Evolutionary conservation across 73 alveolate genomes (phyloP).

Genomic region (Tetrahymena thermophila): DNA sequence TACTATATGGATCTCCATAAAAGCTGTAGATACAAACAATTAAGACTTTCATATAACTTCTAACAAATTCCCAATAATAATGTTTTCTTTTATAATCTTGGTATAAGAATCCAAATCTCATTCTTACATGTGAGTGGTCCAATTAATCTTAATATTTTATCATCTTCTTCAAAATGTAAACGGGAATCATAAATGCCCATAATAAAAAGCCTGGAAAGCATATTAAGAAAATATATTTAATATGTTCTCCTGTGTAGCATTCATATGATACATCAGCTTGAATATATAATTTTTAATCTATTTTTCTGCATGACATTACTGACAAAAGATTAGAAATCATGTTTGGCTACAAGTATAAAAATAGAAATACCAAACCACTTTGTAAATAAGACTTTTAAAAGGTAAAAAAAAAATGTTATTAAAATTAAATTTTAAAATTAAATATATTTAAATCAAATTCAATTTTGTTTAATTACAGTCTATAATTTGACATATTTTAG

Average conservation of each 20-base stretch:
- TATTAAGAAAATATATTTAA: slow-evolving; percentile 8
- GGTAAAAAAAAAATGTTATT: neutral
- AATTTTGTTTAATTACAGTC: neutral
- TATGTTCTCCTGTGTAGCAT: neutral
- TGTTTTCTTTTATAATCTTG: neutral
- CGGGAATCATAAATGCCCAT: slow-evolving; percentile 5
- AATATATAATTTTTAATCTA: neutral
- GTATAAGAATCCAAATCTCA: neutral
- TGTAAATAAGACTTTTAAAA: neutral
- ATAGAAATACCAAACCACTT: slow-evolving; percentile 9
- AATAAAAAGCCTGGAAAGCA: slow-evolving; percentile 7
- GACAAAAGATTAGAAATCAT: slow-evolving; percentile 9
- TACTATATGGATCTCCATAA: neutral
- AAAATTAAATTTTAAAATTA: neutral
- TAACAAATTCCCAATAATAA: slow-evolving; percentile 6
- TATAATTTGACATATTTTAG: neutral
- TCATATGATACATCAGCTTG: slow-evolving; percentile 12
- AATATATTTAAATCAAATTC: neutral
- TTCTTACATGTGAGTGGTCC: neutral
- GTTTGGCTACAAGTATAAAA: slow-evolving; percentile 10
- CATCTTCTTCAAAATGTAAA: neutral
- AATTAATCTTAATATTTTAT: neutral
- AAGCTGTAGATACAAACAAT: neutral
- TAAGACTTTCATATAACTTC: neutral
- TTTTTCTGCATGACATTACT: slow-evolving; percentile 9